phyloP scores from a whole-genome alignment of 2,329 filamentous ascomycete genomes.

The Xylaria sp. region DNA sequence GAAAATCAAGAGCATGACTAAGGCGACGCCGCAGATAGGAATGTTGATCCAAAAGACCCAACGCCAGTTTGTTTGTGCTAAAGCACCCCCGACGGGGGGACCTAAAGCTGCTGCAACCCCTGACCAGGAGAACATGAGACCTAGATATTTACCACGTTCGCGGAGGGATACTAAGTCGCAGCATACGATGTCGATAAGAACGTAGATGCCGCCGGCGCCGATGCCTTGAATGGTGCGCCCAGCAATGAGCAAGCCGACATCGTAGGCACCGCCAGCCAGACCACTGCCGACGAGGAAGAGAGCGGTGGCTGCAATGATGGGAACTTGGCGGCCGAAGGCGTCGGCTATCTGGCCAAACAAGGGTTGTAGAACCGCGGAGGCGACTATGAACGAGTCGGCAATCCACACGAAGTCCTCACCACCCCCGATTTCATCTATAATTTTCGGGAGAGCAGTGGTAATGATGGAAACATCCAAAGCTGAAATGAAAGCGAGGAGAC shows the following conservation, averaged over 20 bases:
- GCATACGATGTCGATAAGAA: slow-evolving; percentile 59
- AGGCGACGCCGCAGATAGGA: slow-evolving; percentile 42
- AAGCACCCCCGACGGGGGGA: slow-evolving; percentile 44
- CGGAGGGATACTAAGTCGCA: slow-evolving; percentile 60
- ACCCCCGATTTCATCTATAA: slow-evolving; percentile 7
- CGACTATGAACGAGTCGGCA: slow-evolving; percentile 31
- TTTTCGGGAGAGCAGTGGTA: slow-evolving; percentile 36
- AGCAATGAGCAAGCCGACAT: slow-evolving; percentile 55
- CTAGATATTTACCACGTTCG: slow-evolving; percentile 55
- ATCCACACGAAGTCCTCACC: slow-evolving; percentile 35
- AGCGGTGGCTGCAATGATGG: slow-evolving; percentile 50
- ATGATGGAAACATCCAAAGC: slow-evolving; percentile 33
- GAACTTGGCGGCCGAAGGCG: slow-evolving; percentile 57
- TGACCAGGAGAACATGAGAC: slow-evolving; percentile 46
- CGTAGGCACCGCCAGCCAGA: slow-evolving; percentile 55
- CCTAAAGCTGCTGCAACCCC: slow-evolving; percentile 49
- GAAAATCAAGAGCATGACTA: too few relatives aligned
- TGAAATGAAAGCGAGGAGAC: slow-evolving; percentile 17
- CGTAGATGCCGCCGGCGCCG: slow-evolving; percentile 41
- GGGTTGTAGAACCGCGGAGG: slow-evolving; percentile 55
- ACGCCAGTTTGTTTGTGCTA: slow-evolving; percentile 48
- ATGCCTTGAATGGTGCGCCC: slow-evolving; percentile 56
- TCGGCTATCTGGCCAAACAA: slow-evolving; percentile 58
- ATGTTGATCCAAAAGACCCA: slow-evolving; percentile 55
- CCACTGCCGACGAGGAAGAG: slow-evolving; percentile 60